Percentiles rank a stretch among this genome's conserved stretches.
phyloP scores from a whole-genome alignment of 2,329 filamentous ascomycete genomes.

The Juglanconis sp. region DNA sequence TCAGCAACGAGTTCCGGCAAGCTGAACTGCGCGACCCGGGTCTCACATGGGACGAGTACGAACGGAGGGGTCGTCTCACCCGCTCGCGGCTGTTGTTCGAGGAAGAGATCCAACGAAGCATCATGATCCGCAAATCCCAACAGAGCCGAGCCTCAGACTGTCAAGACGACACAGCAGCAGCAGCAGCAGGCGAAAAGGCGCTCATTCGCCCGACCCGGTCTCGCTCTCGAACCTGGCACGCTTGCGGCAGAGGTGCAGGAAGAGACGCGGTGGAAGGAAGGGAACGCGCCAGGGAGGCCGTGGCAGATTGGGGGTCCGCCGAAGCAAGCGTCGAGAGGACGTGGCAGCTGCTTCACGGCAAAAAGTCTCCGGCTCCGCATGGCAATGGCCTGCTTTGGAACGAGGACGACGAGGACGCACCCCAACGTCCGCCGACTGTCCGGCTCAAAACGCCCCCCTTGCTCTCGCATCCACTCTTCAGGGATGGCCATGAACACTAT shows the following conservation, averaged over 20 bases:
- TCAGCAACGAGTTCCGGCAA: conserved; percentile 10
- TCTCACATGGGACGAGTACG: conserved; percentile 23
- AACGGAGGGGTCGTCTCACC: conserved; percentile 18
- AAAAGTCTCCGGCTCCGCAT: background rate
- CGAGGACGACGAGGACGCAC: background rate
- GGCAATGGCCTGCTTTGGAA: background rate
- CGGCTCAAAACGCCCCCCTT: conserved; percentile 15
- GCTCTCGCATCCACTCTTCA: conserved; percentile 15
- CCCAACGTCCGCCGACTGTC: background rate
- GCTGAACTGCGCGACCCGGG: conserved; percentile 20
- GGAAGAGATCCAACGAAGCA: conserved; percentile 21
- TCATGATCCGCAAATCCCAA: conserved; percentile 22
- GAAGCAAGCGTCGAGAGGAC: conserved; percentile 13
- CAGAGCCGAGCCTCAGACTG: conserved; percentile 20
- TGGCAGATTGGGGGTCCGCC: conserved; percentile 3
- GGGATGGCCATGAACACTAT: background rate
- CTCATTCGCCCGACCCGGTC: background rate
- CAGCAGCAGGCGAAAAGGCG: background rate
- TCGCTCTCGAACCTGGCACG: conserved; percentile 12
- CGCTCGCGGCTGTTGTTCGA: conserved; percentile 21
- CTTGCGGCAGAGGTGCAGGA: background rate
- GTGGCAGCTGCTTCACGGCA: conserved; percentile 6
- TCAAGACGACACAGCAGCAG: background rate
- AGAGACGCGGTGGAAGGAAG: background rate
- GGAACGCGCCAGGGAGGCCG: background rate